Evolutionary conservation across 352 stramenopile species (phyloP), one percentile per base, ranked within the genome.

Genomic region (Peronosclerospora sorghi): DNA sequence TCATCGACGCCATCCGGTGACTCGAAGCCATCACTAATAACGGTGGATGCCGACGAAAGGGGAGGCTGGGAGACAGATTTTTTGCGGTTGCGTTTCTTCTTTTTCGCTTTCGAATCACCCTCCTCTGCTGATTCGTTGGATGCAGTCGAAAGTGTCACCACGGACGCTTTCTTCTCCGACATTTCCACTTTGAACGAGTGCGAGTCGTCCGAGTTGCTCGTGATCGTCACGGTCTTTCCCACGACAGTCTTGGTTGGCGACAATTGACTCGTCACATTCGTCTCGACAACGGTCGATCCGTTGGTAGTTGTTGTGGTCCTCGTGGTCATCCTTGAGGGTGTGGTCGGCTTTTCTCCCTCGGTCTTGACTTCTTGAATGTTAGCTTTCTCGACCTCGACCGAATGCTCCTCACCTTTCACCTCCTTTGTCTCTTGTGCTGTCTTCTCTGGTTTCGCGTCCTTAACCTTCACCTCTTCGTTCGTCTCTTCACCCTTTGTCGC

Each of bases 61-160:
- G 48, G 47, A 8, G 51, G 28, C 38, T 45, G 46, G 9, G 35
- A 38, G 14, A 57, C 45, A 15, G 41, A 47, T 48, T 62, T 60
- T 40, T 54, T 66, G 41, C 55, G 43, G 30, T 46, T 8, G 36
- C 48, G 58, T 44, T 65, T 63, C 51, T 72, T 72, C 53, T 71
- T 67, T 49, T 70, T 70, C 17, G 45, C 24, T 45, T 61, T 65
- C 26, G n/a, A n/a, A n/a, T n/a, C n/a, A n/a, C n/a, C n/a, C n/a
- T n/a, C n/a, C n/a, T n/a, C n/a, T n/a, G n/a, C n/a, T n/a, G n/a
- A n/a, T n/a, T n/a, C n/a, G n/a, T n/a, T n/a, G n/a, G n/a, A n/a
- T n/a, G n/a, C n/a, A n/a, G n/a, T n/a, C 39, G 37, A 41, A 8
- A 55, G 40, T 19, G 55, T 58, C 27, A 58, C 55, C 30, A 56